Percentiles rank a stretch among this genome's conserved stretches.
Conservation (phyloP, 225 moss, liverwort and hornwort genomes). For the Climacium dendroides region DNA sequence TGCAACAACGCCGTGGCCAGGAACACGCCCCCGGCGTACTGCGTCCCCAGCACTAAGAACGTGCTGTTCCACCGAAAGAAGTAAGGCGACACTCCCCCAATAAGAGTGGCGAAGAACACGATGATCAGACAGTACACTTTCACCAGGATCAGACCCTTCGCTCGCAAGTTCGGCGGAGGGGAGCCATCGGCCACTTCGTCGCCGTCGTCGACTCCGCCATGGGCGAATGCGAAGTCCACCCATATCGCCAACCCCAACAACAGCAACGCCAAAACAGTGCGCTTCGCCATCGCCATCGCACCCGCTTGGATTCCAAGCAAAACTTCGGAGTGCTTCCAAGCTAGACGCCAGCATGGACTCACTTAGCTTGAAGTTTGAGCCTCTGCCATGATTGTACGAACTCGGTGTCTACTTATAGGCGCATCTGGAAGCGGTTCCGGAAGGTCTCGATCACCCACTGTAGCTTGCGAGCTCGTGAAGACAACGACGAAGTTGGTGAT, state of each 20-base stretch:
- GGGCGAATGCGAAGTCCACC: background rate
- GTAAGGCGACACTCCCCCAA: conserved; percentile 41
- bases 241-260: background rate
- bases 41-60: conserved; percentile 45
- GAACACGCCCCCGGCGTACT: conserved; percentile 48
- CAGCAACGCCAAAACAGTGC: background rate
- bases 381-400: background rate
- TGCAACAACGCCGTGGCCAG: conserved; percentile 47
- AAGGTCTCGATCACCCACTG: background rate
- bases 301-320: no score
- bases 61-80: conserved; percentile 45
- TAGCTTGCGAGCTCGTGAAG: background rate
- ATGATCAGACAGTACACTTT: conserved; percentile 48
- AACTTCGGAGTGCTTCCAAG: background rate
- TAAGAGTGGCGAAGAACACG: conserved; percentile 27
- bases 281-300: background rate
- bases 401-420: background rate
- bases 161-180: conserved; percentile 14
- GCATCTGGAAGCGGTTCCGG: background rate
- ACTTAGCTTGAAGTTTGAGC: background rate
- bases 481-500: background rate
- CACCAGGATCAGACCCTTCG: conserved; percentile 33
- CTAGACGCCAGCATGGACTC: background rate
- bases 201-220: background rate
- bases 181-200: background rate